These are phyloP conservation scores for Austroboletus novae-zelandiae DNA, from an alignment of 1,284 basidiomycete species.

Conservation along the genomic window DNA sequence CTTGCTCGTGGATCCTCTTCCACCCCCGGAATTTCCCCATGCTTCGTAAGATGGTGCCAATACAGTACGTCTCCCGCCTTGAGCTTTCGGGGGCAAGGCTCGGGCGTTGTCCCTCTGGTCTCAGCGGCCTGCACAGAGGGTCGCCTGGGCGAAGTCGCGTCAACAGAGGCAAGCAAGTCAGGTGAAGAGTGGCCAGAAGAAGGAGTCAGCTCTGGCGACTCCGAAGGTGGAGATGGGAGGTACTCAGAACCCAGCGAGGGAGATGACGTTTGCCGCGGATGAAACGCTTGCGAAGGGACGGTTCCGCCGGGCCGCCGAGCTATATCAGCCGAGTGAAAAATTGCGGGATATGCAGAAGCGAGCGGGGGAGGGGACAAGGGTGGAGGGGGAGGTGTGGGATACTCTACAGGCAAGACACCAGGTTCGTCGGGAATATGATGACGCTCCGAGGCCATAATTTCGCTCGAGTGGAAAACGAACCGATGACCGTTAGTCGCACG, in stretches of 20 bases:
- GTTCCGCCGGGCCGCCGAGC: slow-evolving; percentile 11
- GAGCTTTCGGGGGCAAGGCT: slow-evolving; percentile 39
- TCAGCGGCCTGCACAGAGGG: slow-evolving; percentile 16
- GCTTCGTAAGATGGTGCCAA: slow-evolving; percentile 75
- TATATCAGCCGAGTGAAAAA: slow-evolving; percentile 16
- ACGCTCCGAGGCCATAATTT: slow-evolving; percentile 70
- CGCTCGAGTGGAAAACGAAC: slow-evolving; percentile 83
- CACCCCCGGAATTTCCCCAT: slow-evolving; percentile 72
- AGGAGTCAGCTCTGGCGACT: slow-evolving; percentile 17
- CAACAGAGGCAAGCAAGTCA: slow-evolving; percentile 17
- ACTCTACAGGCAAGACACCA: slow-evolving; percentile 55
- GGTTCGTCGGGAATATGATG: slow-evolving; percentile 68
- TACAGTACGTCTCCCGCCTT: slow-evolving; percentile 66
- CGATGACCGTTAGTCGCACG: slow-evolving; percentile 82
- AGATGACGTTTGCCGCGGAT: slow-evolving; percentile 16
- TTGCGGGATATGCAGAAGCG: slow-evolving; percentile 20
- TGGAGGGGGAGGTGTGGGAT: slow-evolving; percentile 29
- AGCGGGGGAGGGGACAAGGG: slow-evolving; percentile 27
- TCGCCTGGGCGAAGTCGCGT: slow-evolving; percentile 13
- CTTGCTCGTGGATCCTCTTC: slow-evolving; percentile 57
- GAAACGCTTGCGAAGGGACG: slow-evolving; percentile 18
- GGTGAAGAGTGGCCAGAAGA: slow-evolving; percentile 29
- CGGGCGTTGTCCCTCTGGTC: slow-evolving; percentile 11
- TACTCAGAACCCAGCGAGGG: slow-evolving; percentile 33
- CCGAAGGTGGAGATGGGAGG: slow-evolving; percentile 38